Base-by-base conservation (phyloP, 495 filamentous ascomycete species). In the Baudoinia panamericana region DNA sequence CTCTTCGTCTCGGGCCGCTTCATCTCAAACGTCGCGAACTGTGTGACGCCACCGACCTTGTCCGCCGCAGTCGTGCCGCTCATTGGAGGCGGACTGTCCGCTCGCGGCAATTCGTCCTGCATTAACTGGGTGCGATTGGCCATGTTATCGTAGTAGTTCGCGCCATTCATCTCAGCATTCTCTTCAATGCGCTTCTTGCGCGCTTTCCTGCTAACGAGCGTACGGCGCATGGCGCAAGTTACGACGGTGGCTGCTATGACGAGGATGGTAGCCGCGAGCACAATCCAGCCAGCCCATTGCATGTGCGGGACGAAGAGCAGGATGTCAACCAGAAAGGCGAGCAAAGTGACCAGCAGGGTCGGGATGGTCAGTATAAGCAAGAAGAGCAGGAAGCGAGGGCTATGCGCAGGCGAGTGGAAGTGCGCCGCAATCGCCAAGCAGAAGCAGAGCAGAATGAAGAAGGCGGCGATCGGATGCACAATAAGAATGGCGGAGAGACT, bases 191-290 rank as follows among this genome's bases (percentile, higher is more conserved):
- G 73, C 66, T 76, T 84, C 68, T 86, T 85, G 43, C 87, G 68
- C 9, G 88, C 86, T 64, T 94, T 94, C 36, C 87, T 75, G 55
- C 81, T 80, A 37, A 96, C 87, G 9, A 97, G 66, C 1, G 88
- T 93, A 31, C 90, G 77, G 44, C 90, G 80, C 86, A 96, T 96
- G n/a, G 85, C 85, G 56, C 90, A 97, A 8, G 83, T 87, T 36
- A 94, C 76, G 34, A 97, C 73, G 20, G 80, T 79, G 58, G 80
- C 84, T 5, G 82, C 65, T 32, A 84, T 76, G 30, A 92, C 82
- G 30, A 96, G 63, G 41, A 96, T 82, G 13, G 86, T 90, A 16
- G 90, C 83, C 13, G 76, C 90, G 20, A 97, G 70, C 12, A 96
- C 90, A 45, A 97, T 74, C 73, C 87, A 97, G 44, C 87, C 87